A percentile compares a stretch with the other conserved stretches of the same genome.
phyloP scores from a whole-genome alignment of 2,329 filamentous ascomycete genomes.

The Colletotrichum melonis region DNA sequence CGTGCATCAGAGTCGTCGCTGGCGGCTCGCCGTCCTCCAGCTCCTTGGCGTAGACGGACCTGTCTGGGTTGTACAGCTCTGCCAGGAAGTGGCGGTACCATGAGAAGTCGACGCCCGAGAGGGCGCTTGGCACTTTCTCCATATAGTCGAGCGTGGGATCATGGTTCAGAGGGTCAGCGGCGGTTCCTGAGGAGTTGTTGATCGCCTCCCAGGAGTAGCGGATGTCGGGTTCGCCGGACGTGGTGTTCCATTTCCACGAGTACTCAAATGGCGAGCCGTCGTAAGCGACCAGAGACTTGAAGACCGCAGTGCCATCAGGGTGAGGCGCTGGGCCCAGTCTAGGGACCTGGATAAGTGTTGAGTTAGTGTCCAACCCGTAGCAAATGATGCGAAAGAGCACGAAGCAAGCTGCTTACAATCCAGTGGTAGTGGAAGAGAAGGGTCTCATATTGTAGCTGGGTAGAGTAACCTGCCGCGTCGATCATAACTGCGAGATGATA shows the following conservation, averaged over 20 bases:
- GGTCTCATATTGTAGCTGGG: not conserved
- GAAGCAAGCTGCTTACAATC: constrained; percentile 6
- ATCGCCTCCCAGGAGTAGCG: constrained; percentile 24
- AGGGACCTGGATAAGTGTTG: not conserved
- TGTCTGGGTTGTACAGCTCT: too few relatives aligned
- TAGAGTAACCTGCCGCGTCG: constrained; percentile 1
- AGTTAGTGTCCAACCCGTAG: not conserved
- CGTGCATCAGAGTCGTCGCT: too few relatives aligned
- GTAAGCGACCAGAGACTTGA: too few relatives aligned
- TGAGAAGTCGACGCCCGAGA: too few relatives aligned
- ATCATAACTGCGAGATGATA: not conserved
- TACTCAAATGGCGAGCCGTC: constrained; percentile 29
- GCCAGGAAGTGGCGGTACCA: too few relatives aligned
- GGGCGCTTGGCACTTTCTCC: too few relatives aligned
- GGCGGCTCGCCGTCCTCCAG: too few relatives aligned
- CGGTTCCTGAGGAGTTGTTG: not conserved
- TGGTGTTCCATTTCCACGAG: constrained; percentile 32
- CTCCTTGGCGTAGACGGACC: too few relatives aligned
- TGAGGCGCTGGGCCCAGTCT: not conserved
- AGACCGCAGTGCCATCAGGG: too few relatives aligned
- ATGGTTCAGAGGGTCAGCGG: too few relatives aligned
- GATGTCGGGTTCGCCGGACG: constrained; percentile 4
- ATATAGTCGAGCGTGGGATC: not conserved
- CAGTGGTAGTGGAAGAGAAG: constrained; percentile 28
- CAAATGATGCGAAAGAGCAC: not conserved